phyloP scores from a whole-genome alignment of 2,329 filamentous ascomycete species.

The Penicillium sp. region DNA sequence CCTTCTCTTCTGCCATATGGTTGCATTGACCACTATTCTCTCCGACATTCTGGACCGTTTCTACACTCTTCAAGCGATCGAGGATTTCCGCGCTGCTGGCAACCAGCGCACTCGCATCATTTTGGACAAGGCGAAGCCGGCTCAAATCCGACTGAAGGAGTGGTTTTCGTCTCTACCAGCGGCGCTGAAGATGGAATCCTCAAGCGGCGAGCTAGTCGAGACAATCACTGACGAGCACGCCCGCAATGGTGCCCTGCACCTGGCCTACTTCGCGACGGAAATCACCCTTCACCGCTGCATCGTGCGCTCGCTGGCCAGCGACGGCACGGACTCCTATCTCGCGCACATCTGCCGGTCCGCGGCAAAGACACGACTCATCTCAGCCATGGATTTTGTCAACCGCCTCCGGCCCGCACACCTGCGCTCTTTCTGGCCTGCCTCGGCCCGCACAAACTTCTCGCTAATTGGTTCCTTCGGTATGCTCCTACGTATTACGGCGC shows the following conservation, averaged over 20 bases:
- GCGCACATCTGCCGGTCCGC: constrained; percentile 91
- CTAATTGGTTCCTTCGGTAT: constrained; percentile 93
- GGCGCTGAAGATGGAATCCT: constrained; percentile 52
- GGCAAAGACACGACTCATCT: constrained; percentile 90
- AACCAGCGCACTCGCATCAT: constrained; percentile 52
- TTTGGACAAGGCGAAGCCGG: constrained; percentile 56
- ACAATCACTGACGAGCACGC: constrained; percentile 43
- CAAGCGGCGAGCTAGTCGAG: constrained; percentile 49
- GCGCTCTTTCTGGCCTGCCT: constrained; percentile 76
- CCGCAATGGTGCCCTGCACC: constrained; percentile 71
- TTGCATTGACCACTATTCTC: constrained; percentile 54
- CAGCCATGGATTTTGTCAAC: constrained; percentile 97
- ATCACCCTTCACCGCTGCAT: constrained; percentile 92
- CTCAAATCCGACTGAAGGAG: constrained; percentile 55
- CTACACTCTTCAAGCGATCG: constrained; percentile 53
- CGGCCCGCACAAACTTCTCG: constrained; percentile 71
- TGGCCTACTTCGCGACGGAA: constrained; percentile 91
- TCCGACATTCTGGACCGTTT: constrained; percentile 55
- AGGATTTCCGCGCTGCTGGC: constrained; percentile 45
- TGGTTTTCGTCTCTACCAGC: constrained; percentile 55
- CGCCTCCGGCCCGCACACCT: constrained; percentile 83
- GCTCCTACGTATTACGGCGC: constrained; percentile 84
- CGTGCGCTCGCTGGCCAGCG: constrained; percentile 71
- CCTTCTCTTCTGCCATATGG: constrained; percentile 55
- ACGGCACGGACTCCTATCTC: constrained; percentile 71